These are phyloP conservation scores for Phoenix dactylifera DNA, from an alignment of 176 grass and related monocot genomes.

Conservation along the genomic window DNA sequence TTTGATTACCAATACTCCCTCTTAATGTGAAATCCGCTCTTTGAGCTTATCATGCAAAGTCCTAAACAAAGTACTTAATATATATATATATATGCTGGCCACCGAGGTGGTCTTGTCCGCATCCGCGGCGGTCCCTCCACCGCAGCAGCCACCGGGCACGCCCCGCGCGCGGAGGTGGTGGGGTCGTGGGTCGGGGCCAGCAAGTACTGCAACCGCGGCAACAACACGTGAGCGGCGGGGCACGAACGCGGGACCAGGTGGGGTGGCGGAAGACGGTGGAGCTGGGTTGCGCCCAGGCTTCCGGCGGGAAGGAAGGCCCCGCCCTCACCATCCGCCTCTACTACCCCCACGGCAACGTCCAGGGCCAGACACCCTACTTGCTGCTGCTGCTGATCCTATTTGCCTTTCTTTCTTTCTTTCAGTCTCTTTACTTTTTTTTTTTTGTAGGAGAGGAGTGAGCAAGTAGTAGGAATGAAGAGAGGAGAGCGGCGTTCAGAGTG, in stretches of 20 bases:
- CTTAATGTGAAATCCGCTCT: too few relatives aligned
- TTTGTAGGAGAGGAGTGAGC: too few relatives aligned
- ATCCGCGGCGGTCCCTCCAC: background rate
- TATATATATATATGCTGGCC: too few relatives aligned
- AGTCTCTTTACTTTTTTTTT: too few relatives aligned
- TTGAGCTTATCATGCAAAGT: too few relatives aligned
- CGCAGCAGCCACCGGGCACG: slow-evolving; percentile 39
- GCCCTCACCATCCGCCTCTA: slow-evolving; percentile 72
- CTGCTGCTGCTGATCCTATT: too few relatives aligned
- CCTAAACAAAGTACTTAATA: too few relatives aligned
- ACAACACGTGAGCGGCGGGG: slow-evolving; percentile 49
- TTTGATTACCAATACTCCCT: too few relatives aligned
- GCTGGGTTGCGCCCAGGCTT: slow-evolving; percentile 67
- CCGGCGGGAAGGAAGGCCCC: slow-evolving; percentile 27
- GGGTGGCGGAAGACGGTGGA: slow-evolving; percentile 48
- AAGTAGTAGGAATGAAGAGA: too few relatives aligned
- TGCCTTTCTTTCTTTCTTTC: too few relatives aligned
- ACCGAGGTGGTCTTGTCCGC: background rate
- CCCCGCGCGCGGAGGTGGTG: slow-evolving; percentile 41
- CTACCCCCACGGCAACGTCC: slow-evolving; percentile 67
- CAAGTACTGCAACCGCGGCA: slow-evolving; percentile 45
- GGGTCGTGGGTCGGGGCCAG: slow-evolving; percentile 52
- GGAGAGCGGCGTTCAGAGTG: too few relatives aligned
- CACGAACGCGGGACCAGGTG: slow-evolving; percentile 80
- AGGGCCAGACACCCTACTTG: slow-evolving; percentile 64